These are phyloP conservation scores for Secale cereale DNA, from an alignment of 176 grass and related monocot genomes.

Conservation along the genomic window DNA sequence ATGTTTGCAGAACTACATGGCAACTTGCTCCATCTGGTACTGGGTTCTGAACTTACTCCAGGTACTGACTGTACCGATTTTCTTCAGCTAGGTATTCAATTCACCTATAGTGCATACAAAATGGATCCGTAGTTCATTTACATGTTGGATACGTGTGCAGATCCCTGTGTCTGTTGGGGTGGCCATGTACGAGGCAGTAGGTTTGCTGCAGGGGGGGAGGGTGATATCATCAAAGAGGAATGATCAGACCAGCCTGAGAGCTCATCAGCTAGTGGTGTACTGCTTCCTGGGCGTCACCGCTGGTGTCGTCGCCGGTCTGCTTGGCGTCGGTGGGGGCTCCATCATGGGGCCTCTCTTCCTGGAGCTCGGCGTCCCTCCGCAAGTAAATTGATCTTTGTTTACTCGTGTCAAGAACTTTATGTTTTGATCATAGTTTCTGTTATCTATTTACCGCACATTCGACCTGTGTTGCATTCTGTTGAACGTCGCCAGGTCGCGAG, in stretches of 20 bases:
- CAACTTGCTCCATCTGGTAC: constrained; percentile 56
- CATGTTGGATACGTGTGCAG: constrained; percentile 15
- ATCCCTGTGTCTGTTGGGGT: constrained; percentile 63
- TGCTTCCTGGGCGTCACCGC: constrained; percentile 47
- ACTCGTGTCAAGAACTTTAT: not conserved
- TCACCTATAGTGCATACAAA: not conserved
- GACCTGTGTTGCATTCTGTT: not conserved
- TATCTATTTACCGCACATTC: not conserved
- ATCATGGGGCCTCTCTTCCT: constrained; percentile 82
- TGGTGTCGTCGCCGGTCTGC: constrained; percentile 61
- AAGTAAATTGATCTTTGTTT: constrained; percentile 27
- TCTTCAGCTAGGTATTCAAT: not conserved
- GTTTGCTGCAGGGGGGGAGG: constrained; percentile 56
- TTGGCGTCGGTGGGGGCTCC: constrained; percentile 80
- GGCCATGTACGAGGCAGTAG: constrained; percentile 47
- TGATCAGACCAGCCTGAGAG: constrained; percentile 32
- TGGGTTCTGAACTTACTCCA: constrained; percentile 76
- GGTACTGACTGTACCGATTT: constrained; percentile 33
- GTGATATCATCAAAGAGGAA: constrained; percentile 52
- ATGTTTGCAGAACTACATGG: constrained; percentile 46
- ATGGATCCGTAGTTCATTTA: not conserved
- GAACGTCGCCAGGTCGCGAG: constrained; percentile 51
- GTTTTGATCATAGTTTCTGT: not conserved
- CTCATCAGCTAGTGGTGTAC: constrained; percentile 48
- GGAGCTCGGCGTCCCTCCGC: constrained; percentile 74